Evolutionary conservation across 306 rosid genomes (phyloP).

Genomic region (Cucurbita moschata): DNA sequence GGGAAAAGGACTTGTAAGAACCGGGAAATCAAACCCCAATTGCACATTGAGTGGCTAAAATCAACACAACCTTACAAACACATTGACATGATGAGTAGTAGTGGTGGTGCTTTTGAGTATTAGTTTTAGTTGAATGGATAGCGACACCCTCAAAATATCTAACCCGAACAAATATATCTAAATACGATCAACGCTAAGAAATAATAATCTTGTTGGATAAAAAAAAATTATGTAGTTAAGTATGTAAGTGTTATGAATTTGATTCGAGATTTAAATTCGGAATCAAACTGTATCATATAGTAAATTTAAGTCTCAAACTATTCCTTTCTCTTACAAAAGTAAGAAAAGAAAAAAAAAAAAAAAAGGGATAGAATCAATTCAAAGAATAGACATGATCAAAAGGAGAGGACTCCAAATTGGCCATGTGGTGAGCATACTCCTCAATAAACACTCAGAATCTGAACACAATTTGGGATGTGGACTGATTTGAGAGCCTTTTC

Average conservation of each 20-base stretch:
- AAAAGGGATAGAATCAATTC: neutral
- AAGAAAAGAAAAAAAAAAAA: neutral
- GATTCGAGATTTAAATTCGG: neutral
- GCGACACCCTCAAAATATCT: too few relatives aligned
- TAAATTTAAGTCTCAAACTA: neutral
- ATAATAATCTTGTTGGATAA: too few relatives aligned
- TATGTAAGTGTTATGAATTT: neutral
- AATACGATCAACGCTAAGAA: too few relatives aligned
- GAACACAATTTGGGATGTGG: neutral
- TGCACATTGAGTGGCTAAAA: neutral
- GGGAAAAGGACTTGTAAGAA: neutral
- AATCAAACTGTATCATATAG: neutral
- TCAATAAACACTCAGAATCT: neutral
- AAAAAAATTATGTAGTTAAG: too few relatives aligned
- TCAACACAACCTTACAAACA: neutral
- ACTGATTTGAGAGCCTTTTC: neutral
- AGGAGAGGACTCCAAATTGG: neutral
- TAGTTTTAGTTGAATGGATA: too few relatives aligned
- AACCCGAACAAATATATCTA: too few relatives aligned
- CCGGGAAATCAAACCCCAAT: neutral
- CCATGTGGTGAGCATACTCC: neutral
- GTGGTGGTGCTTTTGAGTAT: too few relatives aligned
- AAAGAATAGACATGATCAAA: neutral
- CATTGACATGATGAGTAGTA: neutral
- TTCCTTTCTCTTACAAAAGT: neutral